A percentile compares a stretch with the other conserved stretches of the same genome.
These are phyloP conservation scores for Eutypa lata DNA, from an alignment of 2,329 filamentous ascomycete species.

Conservation along the genomic window DNA sequence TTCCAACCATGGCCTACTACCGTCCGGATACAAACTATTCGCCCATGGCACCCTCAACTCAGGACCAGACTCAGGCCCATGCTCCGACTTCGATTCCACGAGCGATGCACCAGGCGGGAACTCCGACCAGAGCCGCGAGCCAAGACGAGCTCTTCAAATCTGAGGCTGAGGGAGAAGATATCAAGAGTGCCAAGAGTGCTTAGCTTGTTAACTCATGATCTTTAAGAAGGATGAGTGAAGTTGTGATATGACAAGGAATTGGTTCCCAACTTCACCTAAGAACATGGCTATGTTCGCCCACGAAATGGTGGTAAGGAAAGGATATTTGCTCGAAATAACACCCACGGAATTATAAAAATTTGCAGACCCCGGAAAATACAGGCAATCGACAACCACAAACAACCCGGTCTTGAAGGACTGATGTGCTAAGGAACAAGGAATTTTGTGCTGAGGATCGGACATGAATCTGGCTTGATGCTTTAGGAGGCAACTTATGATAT, in stretches of 20 bases:
- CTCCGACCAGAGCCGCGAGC: neutral
- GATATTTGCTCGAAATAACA: no score
- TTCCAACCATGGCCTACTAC: constrained; percentile 7
- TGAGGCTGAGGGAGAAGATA: neutral
- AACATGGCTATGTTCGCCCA: neutral
- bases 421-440: no score
- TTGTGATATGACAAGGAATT: neutral
- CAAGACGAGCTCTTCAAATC: neutral
- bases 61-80: neutral
- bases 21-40: constrained; percentile 4
- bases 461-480: neutral
- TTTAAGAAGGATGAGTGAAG: neutral
- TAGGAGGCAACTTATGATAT: neutral
- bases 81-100: neutral
- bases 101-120: neutral
- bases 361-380: no score
- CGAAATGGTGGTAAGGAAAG: no score
- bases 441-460: neutral
- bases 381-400: no score
- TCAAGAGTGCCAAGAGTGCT: neutral
- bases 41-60: neutral
- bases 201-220: neutral
- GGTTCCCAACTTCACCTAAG: neutral
- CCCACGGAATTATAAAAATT: no score
- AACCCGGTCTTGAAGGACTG: no score